Evolutionary conservation across 1,284 basidiomycete genomes (phyloP).

Genomic region (Malassezia furfur): DNA sequence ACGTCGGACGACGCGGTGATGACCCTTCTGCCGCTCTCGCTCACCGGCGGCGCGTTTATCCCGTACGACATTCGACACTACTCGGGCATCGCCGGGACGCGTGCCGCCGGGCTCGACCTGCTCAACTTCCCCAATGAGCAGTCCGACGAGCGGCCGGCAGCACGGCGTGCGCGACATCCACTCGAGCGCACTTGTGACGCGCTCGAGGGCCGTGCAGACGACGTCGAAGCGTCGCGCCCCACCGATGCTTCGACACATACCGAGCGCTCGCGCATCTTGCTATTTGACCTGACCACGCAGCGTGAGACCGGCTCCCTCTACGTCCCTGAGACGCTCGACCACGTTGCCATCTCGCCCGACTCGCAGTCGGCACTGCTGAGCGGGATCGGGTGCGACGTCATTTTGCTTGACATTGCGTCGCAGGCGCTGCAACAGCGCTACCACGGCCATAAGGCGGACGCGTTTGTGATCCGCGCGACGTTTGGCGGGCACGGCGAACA

Average conservation of each 20-base stretch:
- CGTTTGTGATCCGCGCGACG: conserved; percentile 76
- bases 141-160: background rate
- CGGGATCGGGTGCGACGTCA: conserved; percentile 60
- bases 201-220: background rate
- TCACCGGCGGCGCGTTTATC: background rate
- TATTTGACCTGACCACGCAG: conserved; percentile 7
- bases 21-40: background rate
- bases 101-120: background rate
- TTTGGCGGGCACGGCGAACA: conserved; percentile 86
- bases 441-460: conserved; percentile 26
- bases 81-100: background rate
- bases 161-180: background rate
- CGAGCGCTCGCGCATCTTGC: background rate
- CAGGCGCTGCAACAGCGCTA: conserved; percentile 55
- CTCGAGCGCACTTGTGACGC: background rate
- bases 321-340: conserved; percentile 62
- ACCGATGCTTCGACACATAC: background rate
- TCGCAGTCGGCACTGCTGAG: conserved; percentile 75
- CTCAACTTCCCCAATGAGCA: background rate
- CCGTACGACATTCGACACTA: conserved; percentile 1
- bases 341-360: conserved; percentile 60
- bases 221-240: background rate
- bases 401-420: conserved; percentile 68
- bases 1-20: background rate
- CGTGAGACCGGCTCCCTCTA: conserved; percentile 56